Base-by-base conservation (phyloP, 2,329 filamentous ascomycete genomes). In the Scytalidium lignicola region DNA sequence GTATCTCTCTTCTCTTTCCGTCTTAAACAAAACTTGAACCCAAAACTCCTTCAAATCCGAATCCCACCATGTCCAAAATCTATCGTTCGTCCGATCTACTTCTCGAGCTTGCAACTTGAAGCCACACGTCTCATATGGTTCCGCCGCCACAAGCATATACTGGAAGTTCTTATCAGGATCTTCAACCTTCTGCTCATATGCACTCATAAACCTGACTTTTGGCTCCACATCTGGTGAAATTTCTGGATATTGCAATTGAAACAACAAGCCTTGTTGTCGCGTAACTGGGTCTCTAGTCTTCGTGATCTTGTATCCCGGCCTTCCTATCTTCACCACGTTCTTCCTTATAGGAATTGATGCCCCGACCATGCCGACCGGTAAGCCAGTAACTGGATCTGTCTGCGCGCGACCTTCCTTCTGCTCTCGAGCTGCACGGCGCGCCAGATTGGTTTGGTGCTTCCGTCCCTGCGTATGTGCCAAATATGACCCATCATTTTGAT, bases 401-500 rank as follows among this genome's bases (percentile, higher is more conserved):
- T 74, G 74, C 23, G 68, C 73, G 52, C 86, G 85, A 45, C 90
- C 90, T 62, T 97, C 88, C 66, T 91, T 90, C 66, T 95, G 87
- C 70, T 99, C 93, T 63, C 91, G 85, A n/a, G 93, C 93, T 7
- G 92, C 93, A 63, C 93, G 89, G 9, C 93, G 86, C 22, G 93
- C 93, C 46, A 99, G 83, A 72, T 99, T 99, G 52, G 93, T 97
- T 74, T 99, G 93, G 73, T 99, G 93, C 74, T 99, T 99, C 67
- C 93, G 90, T 51, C 93, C 93, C 72, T 99, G 93, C 3, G 93
- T 99, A 72, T 99, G 93, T 1, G 93, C 93, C 58, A 99, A 90
- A 71, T 99, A 99, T 43, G 91, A 96, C 55, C 93, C 93, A 74
- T 99, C 93, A 69, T 99, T 99, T 65, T 99, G 93, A 77, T 99